Percentiles rank a stretch among this genome's conserved stretches.
These are phyloP conservation scores for Astragalus membranaceus DNA, from an alignment of 306 rosid genomes.

Conservation along the genomic window DNA sequence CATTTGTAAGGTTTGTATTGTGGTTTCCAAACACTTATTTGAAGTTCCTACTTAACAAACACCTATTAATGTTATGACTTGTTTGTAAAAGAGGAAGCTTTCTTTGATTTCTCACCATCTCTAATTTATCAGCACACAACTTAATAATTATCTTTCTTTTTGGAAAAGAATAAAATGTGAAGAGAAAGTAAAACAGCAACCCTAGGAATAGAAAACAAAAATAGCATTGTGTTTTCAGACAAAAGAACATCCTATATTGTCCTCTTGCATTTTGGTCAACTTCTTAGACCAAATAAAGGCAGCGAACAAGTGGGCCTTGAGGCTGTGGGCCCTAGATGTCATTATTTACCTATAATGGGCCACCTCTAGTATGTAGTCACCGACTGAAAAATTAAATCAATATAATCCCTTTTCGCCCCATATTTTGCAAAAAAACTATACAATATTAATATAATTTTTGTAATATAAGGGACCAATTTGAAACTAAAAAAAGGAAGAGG, in stretches of 20 bases:
- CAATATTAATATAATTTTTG: too few species aligned
- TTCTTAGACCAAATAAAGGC: conserved; percentile 1
- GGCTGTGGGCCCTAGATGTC: conserved; percentile 4
- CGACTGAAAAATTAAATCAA: neutral
- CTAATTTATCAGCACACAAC: neutral
- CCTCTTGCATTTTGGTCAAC: conserved; percentile 8
- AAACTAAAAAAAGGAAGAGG: too few species aligned
- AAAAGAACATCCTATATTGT: neutral
- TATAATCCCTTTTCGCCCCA: too few species aligned
- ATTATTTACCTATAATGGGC: conserved; percentile 19
- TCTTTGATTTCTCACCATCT: neutral
- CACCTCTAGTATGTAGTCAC: neutral
- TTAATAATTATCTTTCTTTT: neutral
- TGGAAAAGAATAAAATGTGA: neutral
- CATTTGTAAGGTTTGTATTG: too few species aligned
- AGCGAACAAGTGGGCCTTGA: neutral
- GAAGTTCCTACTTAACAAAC: too few species aligned
- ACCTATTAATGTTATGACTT: too few species aligned
- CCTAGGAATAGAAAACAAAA: too few species aligned
- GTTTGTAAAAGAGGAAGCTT: too few species aligned
- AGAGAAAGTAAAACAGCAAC: neutral
- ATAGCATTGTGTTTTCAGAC: too few species aligned
- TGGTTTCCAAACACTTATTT: too few species aligned
- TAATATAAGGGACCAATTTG: too few species aligned
- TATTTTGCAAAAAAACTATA: too few species aligned